Evolutionary conservation across 345 rosid genomes (phyloP), one percentile per base, ranked within the genome.

Genomic region (Syzygium oleosum): DNA sequence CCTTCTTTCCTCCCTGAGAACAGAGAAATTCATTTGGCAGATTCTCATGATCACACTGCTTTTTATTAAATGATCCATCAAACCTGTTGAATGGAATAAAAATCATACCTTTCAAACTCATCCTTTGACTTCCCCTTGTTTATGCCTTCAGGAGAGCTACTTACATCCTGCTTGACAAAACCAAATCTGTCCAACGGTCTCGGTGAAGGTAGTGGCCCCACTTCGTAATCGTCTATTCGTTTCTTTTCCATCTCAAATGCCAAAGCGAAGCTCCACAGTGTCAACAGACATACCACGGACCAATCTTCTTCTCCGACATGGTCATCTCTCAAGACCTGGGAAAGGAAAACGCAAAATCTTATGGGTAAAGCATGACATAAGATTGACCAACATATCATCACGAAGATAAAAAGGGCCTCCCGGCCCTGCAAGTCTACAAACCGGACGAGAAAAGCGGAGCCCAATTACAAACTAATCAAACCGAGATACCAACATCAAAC

Each of bases 1-100:
- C 88, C 93, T 95, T 93, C 96, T 94, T 91, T 94, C 96, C 88
- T 97, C 98, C 93, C 99, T 97, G 92, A 90, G 87, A 87, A 52
- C 43, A 19, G 51, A 10, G 41, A 84, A 65, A 84, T 68, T n/a
- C 79, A 31, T 68, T 65, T 31, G 79, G 23, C 43, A n/a, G 5
- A 63, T 25, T 85, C 21, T 1, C 4, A 43, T 51, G 27, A 59
- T 55, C 52, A 52, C n/a, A 34, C 80, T n/a, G 63, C 79, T 61
- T 85, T 41, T 52, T 49, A 52, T 41, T 38, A 21, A 29, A 25
- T 51, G 3, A 85, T 29, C 79, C 77, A 87, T 17, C 86, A 53
- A n/a, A 65, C 49, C 21, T 25, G 51, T 49, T 84, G 79, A 80
- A n/a, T 43, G n/a, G 15, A 84, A 86, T 38, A 38, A 49, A 86